Conservation (phyloP, 2,329 filamentous ascomycete genomes). For the Lachnellula suecica region DNA sequence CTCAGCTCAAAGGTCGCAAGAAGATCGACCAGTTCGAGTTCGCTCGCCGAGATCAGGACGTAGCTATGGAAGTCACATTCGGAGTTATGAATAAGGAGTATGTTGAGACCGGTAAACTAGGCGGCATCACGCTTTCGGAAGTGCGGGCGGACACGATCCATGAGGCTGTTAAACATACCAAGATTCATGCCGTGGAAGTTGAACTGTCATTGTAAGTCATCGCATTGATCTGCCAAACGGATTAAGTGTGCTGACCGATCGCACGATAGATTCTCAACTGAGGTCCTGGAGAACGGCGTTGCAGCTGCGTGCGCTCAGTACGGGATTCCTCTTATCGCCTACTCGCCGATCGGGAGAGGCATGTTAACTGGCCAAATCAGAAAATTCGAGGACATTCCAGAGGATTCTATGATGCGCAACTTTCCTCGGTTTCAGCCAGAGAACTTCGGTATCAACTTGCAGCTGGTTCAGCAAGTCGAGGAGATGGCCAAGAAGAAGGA, state of each 20-base stretch:
- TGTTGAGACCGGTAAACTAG: no score
- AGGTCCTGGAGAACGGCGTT: slow-evolving; percentile 36
- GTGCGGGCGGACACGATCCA: no score
- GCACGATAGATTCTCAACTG: slow-evolving; percentile 38
- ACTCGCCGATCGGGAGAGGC: slow-evolving; percentile 62
- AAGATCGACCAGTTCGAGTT: slow-evolving; percentile 55
- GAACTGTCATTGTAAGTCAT: slow-evolving; percentile 35
- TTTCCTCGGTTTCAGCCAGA: slow-evolving; percentile 60
- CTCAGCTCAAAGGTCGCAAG: slow-evolving; percentile 43
- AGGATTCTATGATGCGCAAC: slow-evolving; percentile 56
- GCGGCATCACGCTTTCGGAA: no score
- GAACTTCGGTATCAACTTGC: slow-evolving; percentile 61
- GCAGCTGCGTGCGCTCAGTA: slow-evolving; percentile 51
- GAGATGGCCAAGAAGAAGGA: slow-evolving; percentile 58
- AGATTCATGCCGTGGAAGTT: slow-evolving; percentile 37
- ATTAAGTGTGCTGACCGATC: slow-evolving; percentile 50
- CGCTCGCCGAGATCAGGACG: slow-evolving; percentile 48
- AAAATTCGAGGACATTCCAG: slow-evolving; percentile 50
- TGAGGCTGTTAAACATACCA: no score
- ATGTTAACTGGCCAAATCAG: slow-evolving; percentile 54
- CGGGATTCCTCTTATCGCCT: slow-evolving; percentile 63
- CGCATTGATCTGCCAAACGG: slow-evolving; percentile 38
- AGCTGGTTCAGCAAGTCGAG: slow-evolving; percentile 57
- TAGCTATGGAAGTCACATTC: no score
- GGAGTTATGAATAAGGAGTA: no score